Base-by-base conservation (phyloP, 73 alveolate species). In the Blepharisma stoltei region DNA sequence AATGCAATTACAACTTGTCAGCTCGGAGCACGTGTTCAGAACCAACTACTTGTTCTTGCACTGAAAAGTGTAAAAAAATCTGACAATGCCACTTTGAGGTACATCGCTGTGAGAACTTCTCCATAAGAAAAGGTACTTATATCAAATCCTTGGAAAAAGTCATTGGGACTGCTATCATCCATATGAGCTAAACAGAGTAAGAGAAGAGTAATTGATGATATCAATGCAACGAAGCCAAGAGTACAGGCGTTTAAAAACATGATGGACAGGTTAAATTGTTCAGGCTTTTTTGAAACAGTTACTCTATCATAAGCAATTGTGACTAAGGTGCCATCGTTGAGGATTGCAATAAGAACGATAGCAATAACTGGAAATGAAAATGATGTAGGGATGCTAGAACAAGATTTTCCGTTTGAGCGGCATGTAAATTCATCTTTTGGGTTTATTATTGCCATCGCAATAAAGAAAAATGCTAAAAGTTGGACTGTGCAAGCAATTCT, bases 251-350 rank as follows among this genome's bases (percentile, higher is more conserved):
- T 14, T 11, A 14, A n/a, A 37, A 37, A 69, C 20, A 69, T 69
- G 11, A 43, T n/a, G 4, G 0, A n/a, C 4, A 69, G 75, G 73
- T 47, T 37, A 68, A 68, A 69, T 21, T 69, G 14, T 68, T 37
- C 18, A n/a, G 79, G 79, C 20, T 68, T 43, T 47, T 20, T 20
- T 0, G 79, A 69, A 11, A 47, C 73, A 11, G 55, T 69, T 8
- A 69, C 79, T 47, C 25, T 69, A 5, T 69, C 79, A 21, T 69
- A 69, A 21, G 79, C 79, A 25, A 69, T 69, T n/a, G 79, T 14
- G 20, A 69, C 20, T 14, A 69, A 14, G 20, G 79, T 69, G 18
- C 73, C 55, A 5, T 69, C 79, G 79, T 69, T 69, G 14, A 69
- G 75, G n/a, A 69, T 8, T 0, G 79, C 25, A 9, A 69, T 69